Evolutionary conservation across 139 green algal genomes (phyloP), one percentile per base, ranked within the genome.

Genomic region (Zygnema circumcarinatum): DNA sequence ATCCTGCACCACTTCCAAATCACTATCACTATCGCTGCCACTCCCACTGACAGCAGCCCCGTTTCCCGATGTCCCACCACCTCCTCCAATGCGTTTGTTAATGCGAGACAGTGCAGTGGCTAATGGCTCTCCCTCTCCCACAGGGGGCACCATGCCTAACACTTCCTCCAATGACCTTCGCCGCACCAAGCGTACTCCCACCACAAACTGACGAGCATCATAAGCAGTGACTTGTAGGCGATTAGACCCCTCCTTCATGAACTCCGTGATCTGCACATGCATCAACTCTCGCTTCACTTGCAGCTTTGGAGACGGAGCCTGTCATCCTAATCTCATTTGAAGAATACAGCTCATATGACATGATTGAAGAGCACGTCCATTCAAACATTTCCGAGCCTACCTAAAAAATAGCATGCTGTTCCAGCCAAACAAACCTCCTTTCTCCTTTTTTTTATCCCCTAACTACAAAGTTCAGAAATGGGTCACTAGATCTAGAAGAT

Each of bases 101-200:
- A 89, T 76, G 22, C 84, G 41, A 39, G 78, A 32, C 0, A 89
- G 36, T 1, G 84, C 73, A 36, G 40, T 32, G 20, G 83, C 74
- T 0, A 88, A 86, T 7, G 74, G 33, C 33, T 89, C 84, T 31
- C 84, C 84, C 52, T 53, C 75, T 35, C 62, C 84, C 42, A 76
- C 3, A 36, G 75, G 35, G 1, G 84, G 84, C 0, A 89, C 38
- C 33, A 87, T 53, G 1, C 47, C 84, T 40, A 89, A 62, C 29
- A 90, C 85, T 79, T 90, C 62, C 0, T 90, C 39, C 3, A 90
- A 38, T 11, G 85, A 82, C 7, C 78, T 79, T 25, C 42, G 29
- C 11, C 32, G 33, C 16, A 90, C 73, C 39, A 90, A 86, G 25
- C 85, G 85, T 29, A 90, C 79, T 47, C 85, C 85, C 2, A 90